A percentile compares a stretch with the other conserved stretches of the same genome.
Conservation (phyloP, 139 green algal genomes). For the Chlorella sorokiniana region DNA sequence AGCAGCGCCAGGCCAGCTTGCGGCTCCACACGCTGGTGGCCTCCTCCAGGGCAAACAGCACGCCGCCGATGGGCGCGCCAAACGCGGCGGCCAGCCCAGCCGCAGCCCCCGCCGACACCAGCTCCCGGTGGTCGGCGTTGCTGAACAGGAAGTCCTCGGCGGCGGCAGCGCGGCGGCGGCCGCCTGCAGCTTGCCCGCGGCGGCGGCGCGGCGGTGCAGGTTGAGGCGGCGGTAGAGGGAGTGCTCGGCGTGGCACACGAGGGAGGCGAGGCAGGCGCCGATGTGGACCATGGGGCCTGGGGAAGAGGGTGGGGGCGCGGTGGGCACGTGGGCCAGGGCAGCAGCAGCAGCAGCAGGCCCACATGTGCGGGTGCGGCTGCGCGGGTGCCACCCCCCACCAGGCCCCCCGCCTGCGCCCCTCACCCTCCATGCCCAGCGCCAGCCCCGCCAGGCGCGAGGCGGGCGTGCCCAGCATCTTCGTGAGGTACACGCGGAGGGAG, state of each 20-base stretch:
- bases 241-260: constrained; percentile 44
- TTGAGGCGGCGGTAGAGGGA: constrained; percentile 20
- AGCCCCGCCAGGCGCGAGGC: constrained; percentile 48
- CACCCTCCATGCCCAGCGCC: constrained; percentile 36
- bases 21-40: constrained; percentile 72
- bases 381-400: constrained; percentile 22
- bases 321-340: constrained; percentile 61
- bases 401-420: constrained; percentile 28
- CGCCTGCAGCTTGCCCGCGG: background rate
- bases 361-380: background rate
- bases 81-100: constrained; percentile 87
- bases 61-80: constrained; percentile 88
- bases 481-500: constrained; percentile 10
- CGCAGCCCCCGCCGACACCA: constrained; percentile 82
- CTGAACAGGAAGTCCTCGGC: constrained; percentile 36
- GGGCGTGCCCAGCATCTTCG: constrained; percentile 41
- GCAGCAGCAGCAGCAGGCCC: constrained; percentile 30
- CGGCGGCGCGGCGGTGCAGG: constrained; percentile 1
- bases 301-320: constrained; percentile 37
- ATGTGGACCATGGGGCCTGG: constrained; percentile 93
- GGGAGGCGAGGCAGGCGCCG: constrained; percentile 78
- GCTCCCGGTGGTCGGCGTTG: constrained; percentile 79
- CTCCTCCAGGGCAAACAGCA: constrained; percentile 94
- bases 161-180: background rate
- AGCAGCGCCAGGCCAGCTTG: constrained; percentile 86